phyloP scores from a whole-genome alignment of 495 filamentous ascomycete species.

The Venustampulla echinocandica region DNA sequence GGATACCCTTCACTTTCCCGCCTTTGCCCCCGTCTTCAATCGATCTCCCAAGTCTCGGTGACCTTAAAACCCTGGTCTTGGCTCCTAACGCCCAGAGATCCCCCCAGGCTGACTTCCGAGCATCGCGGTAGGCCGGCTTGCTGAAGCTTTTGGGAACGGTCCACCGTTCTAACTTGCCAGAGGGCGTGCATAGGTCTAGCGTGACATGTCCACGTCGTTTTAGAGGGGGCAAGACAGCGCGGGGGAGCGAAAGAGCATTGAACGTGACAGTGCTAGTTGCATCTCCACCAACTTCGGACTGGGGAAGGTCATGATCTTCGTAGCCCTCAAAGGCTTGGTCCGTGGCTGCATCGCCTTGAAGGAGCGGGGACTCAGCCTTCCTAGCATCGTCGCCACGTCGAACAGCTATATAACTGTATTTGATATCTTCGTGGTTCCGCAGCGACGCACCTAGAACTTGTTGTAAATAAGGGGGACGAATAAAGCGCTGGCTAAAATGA shows the following conservation, averaged over 20 bases:
- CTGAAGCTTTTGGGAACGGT: constrained; percentile 75
- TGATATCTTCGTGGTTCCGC: constrained; percentile 81
- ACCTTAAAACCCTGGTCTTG: constrained; percentile 64
- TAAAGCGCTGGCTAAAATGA: constrained; percentile 81
- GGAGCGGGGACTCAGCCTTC: constrained; percentile 23
- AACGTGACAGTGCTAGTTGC: constrained; percentile 12
- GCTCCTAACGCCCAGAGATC: constrained; percentile 94
- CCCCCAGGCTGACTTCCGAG: constrained; percentile 83
- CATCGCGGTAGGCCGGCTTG: constrained; percentile 76
- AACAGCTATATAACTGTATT: constrained; percentile 84
- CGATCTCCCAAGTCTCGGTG: constrained; percentile 40
- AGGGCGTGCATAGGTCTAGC: constrained; percentile 83
- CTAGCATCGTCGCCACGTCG: constrained; percentile 60
- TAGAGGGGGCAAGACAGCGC: constrained; percentile 67
- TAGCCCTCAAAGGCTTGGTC: constrained; percentile 45
- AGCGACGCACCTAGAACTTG: constrained; percentile 57
- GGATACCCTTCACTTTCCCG: constrained; percentile 23
- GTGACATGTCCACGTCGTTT: constrained; percentile 84
- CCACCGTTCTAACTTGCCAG: constrained; percentile 87
- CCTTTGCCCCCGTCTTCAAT: constrained; percentile 7
- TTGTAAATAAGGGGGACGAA: constrained; percentile 76
- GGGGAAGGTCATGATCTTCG: constrained; percentile 24
- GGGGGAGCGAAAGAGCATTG: constrained; percentile 64
- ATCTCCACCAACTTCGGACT: constrained; percentile 4
- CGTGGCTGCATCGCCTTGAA: constrained; percentile 35